These are phyloP conservation scores for Gossypium sturtianum DNA, from an alignment of 345 rosid species.

Conservation along the genomic window DNA sequence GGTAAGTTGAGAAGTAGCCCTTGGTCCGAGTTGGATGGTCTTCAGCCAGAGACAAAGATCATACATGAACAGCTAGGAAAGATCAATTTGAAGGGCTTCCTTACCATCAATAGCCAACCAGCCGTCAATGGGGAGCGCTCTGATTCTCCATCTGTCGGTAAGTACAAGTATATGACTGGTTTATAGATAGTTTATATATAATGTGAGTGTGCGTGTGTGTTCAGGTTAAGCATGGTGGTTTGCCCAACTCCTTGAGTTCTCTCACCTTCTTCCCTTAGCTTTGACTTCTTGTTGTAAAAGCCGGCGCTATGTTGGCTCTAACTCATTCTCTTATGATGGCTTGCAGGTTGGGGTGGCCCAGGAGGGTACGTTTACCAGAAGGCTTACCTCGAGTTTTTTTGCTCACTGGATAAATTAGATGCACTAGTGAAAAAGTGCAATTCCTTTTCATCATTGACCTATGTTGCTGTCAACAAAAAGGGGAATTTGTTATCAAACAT, in stretches of 20 bases:
- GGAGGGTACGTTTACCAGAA: constrained; percentile 96
- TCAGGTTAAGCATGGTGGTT: background rate
- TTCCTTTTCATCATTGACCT: constrained; percentile 49
- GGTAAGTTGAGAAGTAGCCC: constrained; percentile 87
- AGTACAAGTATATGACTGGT: constrained; percentile 15
- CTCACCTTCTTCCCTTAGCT: background rate
- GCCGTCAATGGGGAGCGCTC: constrained; percentile 87
- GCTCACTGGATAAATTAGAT: constrained; percentile 63
- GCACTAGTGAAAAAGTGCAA: constrained; percentile 65
- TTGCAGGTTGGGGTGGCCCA: constrained; percentile 97
- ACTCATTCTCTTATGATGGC: background rate
- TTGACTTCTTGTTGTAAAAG: background rate
- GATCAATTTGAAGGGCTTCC: constrained; percentile 79
- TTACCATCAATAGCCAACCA: constrained; percentile 96
- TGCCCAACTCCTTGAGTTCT: background rate
- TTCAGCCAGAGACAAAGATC: constrained; percentile 92
- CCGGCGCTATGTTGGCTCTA: background rate
- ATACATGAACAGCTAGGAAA: constrained; percentile 77
- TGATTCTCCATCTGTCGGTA: constrained; percentile 78
- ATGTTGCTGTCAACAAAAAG: constrained; percentile 66
- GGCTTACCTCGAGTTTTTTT: constrained; percentile 94
- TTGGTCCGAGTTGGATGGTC: constrained; percentile 95
- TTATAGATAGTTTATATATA: background rate
- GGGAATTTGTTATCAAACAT: constrained; percentile 61
- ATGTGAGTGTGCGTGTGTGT: too few species aligned